Evolutionary conservation across 2,329 filamentous ascomycete species (phyloP).

Genomic region (Penicillium sp.): DNA sequence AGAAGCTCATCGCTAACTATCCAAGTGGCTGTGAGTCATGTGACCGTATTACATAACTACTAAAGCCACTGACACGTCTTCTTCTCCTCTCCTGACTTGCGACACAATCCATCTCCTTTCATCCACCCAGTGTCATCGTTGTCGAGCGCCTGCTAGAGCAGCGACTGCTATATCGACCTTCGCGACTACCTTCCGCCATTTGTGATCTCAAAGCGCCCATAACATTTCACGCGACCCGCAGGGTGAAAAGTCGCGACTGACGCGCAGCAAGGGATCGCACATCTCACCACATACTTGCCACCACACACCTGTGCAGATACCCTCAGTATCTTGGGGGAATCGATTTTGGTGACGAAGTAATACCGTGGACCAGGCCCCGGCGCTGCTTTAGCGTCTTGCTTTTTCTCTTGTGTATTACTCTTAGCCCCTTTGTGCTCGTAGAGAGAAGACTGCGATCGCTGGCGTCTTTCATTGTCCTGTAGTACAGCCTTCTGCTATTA

Average conservation of each 20-base stretch:
- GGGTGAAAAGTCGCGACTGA: conserved; percentile 23
- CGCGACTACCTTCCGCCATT: not conserved
- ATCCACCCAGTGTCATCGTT: conserved; percentile 1
- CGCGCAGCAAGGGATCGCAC: conserved; percentile 27
- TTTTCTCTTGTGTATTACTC: conserved; percentile 40
- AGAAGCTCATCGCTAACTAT: conserved; percentile 19
- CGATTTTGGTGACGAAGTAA: conserved; percentile 31
- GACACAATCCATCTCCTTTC: not conserved
- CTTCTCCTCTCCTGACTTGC: conserved; percentile 4
- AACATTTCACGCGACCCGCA: conserved; percentile 28
- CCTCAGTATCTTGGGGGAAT: conserved; percentile 17
- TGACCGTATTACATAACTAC: conserved; percentile 1
- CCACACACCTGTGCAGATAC: conserved; percentile 8
- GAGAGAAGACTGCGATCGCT: conserved; percentile 29
- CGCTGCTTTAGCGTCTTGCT: conserved; percentile 31
- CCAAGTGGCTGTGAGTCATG: conserved; percentile 8
- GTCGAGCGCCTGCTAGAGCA: not conserved
- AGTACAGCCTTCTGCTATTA: conserved; percentile 37
- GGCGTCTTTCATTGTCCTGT: conserved; percentile 32
- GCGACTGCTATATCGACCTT: not conserved
- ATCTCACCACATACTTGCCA: conserved; percentile 15
- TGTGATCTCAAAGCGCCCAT: not conserved
- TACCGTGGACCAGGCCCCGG: conserved; percentile 30
- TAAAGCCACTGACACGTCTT: conserved; percentile 6
- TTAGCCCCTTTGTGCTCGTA: conserved; percentile 40